Percentiles rank a stretch among this genome's conserved stretches.
These are phyloP conservation scores for Cladosporium colombiae DNA, from an alignment of 2,329 filamentous ascomycete genomes.

Conservation along the genomic window DNA sequence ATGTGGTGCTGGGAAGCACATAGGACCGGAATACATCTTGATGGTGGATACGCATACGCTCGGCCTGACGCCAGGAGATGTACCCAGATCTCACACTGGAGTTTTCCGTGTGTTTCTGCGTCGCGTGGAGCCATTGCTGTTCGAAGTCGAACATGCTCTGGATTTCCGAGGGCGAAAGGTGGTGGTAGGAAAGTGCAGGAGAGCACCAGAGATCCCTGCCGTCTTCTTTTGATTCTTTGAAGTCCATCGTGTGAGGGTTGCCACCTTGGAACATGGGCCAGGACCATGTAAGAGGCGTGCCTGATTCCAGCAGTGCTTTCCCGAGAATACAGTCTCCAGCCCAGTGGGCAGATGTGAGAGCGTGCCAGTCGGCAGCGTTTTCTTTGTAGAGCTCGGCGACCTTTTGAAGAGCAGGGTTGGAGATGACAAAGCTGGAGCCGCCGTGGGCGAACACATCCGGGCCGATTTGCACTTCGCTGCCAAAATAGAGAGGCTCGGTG, in stretches of 20 bases:
- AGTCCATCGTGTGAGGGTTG: constrained; percentile 33
- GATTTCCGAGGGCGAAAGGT: constrained; percentile 25
- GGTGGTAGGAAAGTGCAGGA: constrained; percentile 28
- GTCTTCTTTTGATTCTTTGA: constrained; percentile 17
- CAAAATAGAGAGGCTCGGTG: constrained; percentile 53
- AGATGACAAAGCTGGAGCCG: constrained; percentile 56
- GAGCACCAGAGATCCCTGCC: constrained; percentile 27
- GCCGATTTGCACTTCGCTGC: constrained; percentile 55
- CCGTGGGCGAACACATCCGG: constrained; percentile 55
- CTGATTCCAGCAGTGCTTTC: constrained; percentile 23
- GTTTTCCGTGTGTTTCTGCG: not conserved
- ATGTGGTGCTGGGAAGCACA: constrained; percentile 29
- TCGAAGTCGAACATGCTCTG: constrained; percentile 26
- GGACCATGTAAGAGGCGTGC: constrained; percentile 23
- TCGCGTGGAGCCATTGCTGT: constrained; percentile 22
- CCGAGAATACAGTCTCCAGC: constrained; percentile 29
- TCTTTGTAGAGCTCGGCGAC: constrained; percentile 45
- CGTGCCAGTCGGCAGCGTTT: constrained; percentile 43
- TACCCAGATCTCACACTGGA: too few species aligned
- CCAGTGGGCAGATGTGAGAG: constrained; percentile 26
- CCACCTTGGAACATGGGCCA: constrained; percentile 29
- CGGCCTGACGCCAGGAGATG: constrained; percentile 6
- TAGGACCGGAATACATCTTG: constrained; percentile 34
- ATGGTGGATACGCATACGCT: constrained; percentile 27
- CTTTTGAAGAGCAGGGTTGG: constrained; percentile 50